Percentiles rank a stretch among this genome's conserved stretches.
Conservation (phyloP, 805 yeast species). For the Metschnikowia reukaufii region DNA sequence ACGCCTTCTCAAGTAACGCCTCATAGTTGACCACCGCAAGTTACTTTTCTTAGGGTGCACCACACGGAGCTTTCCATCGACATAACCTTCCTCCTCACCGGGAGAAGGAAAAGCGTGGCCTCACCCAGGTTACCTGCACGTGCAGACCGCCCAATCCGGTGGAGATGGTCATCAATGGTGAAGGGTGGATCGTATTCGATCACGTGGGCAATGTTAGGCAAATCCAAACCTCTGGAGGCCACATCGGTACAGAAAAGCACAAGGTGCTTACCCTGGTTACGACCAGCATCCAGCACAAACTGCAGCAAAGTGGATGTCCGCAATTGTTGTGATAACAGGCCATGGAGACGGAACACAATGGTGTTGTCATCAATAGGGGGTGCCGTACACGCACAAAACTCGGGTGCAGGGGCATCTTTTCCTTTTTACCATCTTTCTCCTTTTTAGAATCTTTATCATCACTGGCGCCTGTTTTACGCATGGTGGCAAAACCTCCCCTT, state of each 20-base stretch:
- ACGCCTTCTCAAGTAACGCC: slow-evolving; percentile 31
- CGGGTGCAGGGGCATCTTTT: slow-evolving; percentile 2
- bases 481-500: slow-evolving; percentile 49
- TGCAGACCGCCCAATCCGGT: slow-evolving; percentile 96
- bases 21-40: slow-evolving; percentile 39
- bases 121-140: slow-evolving; percentile 90
- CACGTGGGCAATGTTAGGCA: slow-evolving; percentile 82
- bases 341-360: slow-evolving; percentile 73
- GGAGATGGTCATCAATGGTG: slow-evolving; percentile 90
- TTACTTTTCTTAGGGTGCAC: slow-evolving; percentile 41
- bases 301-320: slow-evolving; percentile 75
- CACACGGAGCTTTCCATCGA: slow-evolving; percentile 48
- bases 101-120: slow-evolving; percentile 75
- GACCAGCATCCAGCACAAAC: slow-evolving; percentile 46
- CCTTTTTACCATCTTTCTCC: neutral
- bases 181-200: slow-evolving; percentile 96
- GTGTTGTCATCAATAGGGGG: slow-evolving; percentile 49
- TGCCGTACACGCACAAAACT: slow-evolving; percentile 48
- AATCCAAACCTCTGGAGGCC: slow-evolving; percentile 94
- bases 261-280: slow-evolving; percentile 47
- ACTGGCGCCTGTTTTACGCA: slow-evolving; percentile 22
- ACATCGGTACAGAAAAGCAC: slow-evolving; percentile 94
- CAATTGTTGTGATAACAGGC: slow-evolving; percentile 80
- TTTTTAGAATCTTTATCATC: slow-evolving; percentile 22
- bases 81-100: slow-evolving; percentile 84